These are phyloP conservation scores for Xylariaceae sp. DNA, from an alignment of 2,329 filamentous ascomycete genomes.

Conservation along the genomic window DNA sequence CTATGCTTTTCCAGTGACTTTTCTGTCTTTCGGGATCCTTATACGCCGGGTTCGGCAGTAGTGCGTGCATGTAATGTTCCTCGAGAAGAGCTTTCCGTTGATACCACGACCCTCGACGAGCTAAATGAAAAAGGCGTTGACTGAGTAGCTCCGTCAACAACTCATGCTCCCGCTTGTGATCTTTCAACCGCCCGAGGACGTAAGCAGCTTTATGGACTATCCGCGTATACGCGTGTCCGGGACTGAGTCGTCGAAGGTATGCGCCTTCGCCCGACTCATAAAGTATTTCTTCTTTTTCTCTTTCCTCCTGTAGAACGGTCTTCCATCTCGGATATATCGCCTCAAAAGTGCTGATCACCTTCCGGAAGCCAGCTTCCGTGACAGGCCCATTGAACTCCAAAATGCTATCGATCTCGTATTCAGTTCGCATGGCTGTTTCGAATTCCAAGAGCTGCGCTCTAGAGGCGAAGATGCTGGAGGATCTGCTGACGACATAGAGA, in stretches of 20 bases:
- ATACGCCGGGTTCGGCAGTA: conserved; percentile 42
- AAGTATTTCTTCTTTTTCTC: conserved; percentile 66
- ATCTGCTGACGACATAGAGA: conserved; percentile 82
- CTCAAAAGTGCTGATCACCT: conserved; percentile 67
- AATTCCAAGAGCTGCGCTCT: conserved; percentile 76
- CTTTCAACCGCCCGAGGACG: conserved; percentile 74
- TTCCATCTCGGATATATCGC: conserved; percentile 78
- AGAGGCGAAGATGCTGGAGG: conserved; percentile 80
- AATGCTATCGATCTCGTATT: conserved; percentile 74
- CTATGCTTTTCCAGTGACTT: conserved; percentile 74
- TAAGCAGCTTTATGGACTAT: conserved; percentile 84
- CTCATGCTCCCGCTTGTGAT: conserved; percentile 69
- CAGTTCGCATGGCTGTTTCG: conserved; percentile 76
- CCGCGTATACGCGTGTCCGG: conserved; percentile 87
- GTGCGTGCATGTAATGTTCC: conserved; percentile 82
- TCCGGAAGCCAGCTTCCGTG: conserved; percentile 58
- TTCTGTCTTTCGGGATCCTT: conserved; percentile 52
- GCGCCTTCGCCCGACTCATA: conserved; percentile 81
- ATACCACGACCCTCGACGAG: conserved; percentile 87
- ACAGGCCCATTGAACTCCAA: conserved; percentile 73
- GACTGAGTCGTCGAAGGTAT: conserved; percentile 84
- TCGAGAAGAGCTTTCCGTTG: conserved; percentile 90
- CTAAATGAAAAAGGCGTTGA: conserved; percentile 79
- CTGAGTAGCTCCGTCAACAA: conserved; percentile 68
- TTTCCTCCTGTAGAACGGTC: conserved; percentile 64